Evolutionary conservation across 2,329 filamentous ascomycete species (phyloP).

Genomic region (Phialophora expanda): DNA sequence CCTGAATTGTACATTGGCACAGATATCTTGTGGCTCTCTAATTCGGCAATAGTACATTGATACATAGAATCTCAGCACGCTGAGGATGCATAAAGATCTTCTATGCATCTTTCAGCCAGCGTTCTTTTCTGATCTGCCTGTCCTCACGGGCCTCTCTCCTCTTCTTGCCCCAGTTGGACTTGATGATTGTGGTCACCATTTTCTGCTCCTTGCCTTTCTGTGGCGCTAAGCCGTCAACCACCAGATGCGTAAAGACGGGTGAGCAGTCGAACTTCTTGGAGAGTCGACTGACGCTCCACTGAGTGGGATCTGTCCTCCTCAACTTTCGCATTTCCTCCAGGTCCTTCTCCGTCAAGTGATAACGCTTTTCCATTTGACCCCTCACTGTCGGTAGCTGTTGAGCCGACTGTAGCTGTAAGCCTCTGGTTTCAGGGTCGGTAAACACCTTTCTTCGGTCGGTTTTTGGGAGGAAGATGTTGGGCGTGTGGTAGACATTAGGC

Average conservation of each 20-base stretch:
- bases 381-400: slow-evolving; percentile 53
- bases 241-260: slow-evolving; percentile 66
- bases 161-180: slow-evolving; percentile 65
- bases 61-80: slow-evolving; percentile 6
- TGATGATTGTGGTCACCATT: slow-evolving; percentile 58
- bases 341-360: slow-evolving; percentile 63
- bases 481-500: slow-evolving; percentile 68
- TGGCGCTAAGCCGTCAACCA: slow-evolving; percentile 57
- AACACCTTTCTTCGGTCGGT: slow-evolving; percentile 52
- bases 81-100: slow-evolving; percentile 30
- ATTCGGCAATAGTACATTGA: slow-evolving; percentile 3
- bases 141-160: slow-evolving; percentile 67
- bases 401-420: slow-evolving; percentile 39
- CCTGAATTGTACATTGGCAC: slow-evolving; percentile 2
- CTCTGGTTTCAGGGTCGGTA: slow-evolving; percentile 38
- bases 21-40: neutral
- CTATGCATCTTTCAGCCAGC: slow-evolving; percentile 65
- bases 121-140: slow-evolving; percentile 62
- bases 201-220: slow-evolving; percentile 56
- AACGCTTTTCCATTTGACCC: slow-evolving; percentile 61
- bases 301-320: slow-evolving; percentile 59
- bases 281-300: slow-evolving; percentile 64
- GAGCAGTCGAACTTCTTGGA: slow-evolving; percentile 68
- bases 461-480: slow-evolving; percentile 66
- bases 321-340: slow-evolving; percentile 65